Percentiles rank a stretch among this genome's conserved stretches.
These are phyloP conservation scores for Westerdykella sp. DNA, from an alignment of 2,329 filamentous ascomycete genomes.

Conservation along the genomic window DNA sequence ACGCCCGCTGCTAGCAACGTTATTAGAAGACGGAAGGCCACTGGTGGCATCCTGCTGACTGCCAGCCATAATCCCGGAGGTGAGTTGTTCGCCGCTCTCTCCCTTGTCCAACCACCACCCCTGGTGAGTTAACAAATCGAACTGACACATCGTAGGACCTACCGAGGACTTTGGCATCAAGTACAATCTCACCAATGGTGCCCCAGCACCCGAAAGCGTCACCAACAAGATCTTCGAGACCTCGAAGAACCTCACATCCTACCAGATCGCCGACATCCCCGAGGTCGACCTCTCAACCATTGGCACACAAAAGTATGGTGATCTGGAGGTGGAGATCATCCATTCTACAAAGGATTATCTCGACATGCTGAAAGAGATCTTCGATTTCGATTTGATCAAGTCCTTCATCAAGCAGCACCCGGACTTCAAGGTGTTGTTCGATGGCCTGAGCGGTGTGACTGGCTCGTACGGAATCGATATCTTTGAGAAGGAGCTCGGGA, in stretches of 20 bases:
- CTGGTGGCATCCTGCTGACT: slow-evolving; percentile 91
- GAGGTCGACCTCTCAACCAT: slow-evolving; percentile 78
- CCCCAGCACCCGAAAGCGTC: slow-evolving; percentile 88
- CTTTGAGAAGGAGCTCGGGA: slow-evolving; percentile 87
- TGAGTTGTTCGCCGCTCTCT: slow-evolving; percentile 43
- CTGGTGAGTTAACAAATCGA: background rate
- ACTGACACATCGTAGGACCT: slow-evolving; percentile 55
- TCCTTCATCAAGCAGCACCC: slow-evolving; percentile 80
- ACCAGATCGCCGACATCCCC: slow-evolving; percentile 84
- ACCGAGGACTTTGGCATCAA: slow-evolving; percentile 98
- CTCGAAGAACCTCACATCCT: slow-evolving; percentile 82
- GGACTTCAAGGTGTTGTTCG: slow-evolving; percentile 96
- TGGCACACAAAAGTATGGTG: slow-evolving; percentile 76
- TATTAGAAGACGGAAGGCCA: slow-evolving; percentile 90
- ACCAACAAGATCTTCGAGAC: slow-evolving; percentile 97
- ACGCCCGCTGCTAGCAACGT: slow-evolving; percentile 94
- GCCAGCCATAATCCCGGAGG: slow-evolving; percentile 98
- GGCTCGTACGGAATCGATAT: slow-evolving; percentile 92
- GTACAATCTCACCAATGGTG: slow-evolving; percentile 96
- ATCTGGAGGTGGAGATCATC: slow-evolving; percentile 88
- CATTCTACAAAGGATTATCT: slow-evolving; percentile 91
- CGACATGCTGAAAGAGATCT: slow-evolving; percentile 95
- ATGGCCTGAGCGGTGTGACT: slow-evolving; percentile 89
- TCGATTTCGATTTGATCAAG: slow-evolving; percentile 95
- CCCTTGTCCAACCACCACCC: background rate